A percentile compares a stretch with the other conserved stretches of the same genome.
These are phyloP conservation scores for Cokeromyces recurvatus DNA, from an alignment of 371 early-diverging fungal species.

Conservation along the genomic window DNA sequence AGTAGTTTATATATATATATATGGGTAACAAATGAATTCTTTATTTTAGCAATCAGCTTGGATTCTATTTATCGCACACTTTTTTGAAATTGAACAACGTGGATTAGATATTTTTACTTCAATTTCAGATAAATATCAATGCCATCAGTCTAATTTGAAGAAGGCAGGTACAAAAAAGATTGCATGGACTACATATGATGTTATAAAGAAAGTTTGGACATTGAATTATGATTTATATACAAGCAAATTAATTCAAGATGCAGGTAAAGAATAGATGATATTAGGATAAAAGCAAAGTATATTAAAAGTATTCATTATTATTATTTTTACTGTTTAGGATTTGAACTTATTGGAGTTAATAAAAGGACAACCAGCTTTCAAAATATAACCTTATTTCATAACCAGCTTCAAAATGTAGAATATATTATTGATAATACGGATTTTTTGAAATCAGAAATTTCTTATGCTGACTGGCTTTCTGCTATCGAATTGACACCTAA, in stretches of 20 bases:
- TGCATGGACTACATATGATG: conserved; percentile 20
- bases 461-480: conserved; percentile 16
- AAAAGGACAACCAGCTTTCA: too few relatives aligned
- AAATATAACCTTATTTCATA: conserved; percentile 7
- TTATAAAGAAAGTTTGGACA: conserved; percentile 7
- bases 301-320: background rate
- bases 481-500: conserved; percentile 11
- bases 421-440: conserved; percentile 17
- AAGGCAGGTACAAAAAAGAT: conserved; percentile 21
- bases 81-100: conserved; percentile 13
- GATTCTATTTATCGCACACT: conserved; percentile 18
- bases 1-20: background rate
- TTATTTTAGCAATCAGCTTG: conserved; percentile 15
- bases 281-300: background rate
- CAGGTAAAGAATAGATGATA: conserved; percentile 10
- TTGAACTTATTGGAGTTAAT: too few relatives aligned
- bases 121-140: conserved; percentile 9
- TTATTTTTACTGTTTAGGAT: too few relatives aligned
- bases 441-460: conserved; percentile 7
- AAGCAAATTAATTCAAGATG: conserved; percentile 9
- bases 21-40: background rate
- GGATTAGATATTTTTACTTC: conserved; percentile 3
- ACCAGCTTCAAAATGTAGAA: conserved; percentile 5
- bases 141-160: conserved; percentile 22
- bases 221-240: conserved; percentile 1